Evolutionary conservation across 2,329 filamentous ascomycete species (phyloP).

Genomic region (Tolypocladium amazonense): DNA sequence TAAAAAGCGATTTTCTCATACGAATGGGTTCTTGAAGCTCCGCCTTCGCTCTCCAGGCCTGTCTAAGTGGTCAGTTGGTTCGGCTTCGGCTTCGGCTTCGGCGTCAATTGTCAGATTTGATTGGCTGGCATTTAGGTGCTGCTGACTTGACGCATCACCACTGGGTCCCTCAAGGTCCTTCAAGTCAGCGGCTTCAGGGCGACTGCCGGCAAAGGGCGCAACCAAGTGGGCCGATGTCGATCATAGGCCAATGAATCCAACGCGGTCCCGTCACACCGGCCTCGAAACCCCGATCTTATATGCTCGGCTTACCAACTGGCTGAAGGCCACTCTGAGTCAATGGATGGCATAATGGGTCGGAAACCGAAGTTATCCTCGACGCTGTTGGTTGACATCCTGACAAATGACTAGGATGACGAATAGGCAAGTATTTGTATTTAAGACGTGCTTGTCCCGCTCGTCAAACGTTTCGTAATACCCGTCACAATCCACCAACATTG

Average conservation of each 20-base stretch:
- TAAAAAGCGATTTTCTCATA: no score
- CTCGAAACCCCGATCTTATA: neutral
- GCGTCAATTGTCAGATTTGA: conserved; percentile 4
- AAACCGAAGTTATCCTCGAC: neutral
- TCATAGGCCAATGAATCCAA: neutral
- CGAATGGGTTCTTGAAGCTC: neutral
- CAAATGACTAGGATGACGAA: no score
- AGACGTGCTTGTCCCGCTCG: neutral
- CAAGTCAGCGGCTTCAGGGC: no score
- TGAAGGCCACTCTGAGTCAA: neutral
- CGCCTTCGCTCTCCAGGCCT: neutral
- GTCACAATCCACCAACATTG: neutral
- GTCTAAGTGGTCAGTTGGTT: neutral
- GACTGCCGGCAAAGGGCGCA: neutral
- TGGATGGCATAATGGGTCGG: neutral
- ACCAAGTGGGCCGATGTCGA: neutral
- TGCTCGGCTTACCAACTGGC: neutral
- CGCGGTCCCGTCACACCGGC: neutral
- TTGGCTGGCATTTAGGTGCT: neutral
- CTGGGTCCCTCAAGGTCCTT: neutral
- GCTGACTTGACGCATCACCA: neutral
- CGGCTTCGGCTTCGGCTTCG: conserved; percentile 19
- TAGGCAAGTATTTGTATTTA: neutral
- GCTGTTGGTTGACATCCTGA: neutral
- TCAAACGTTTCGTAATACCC: neutral